These are phyloP conservation scores for Phyllosticta paracitricarpa DNA, from an alignment of 2,329 filamentous ascomycete genomes.

Conservation along the genomic window DNA sequence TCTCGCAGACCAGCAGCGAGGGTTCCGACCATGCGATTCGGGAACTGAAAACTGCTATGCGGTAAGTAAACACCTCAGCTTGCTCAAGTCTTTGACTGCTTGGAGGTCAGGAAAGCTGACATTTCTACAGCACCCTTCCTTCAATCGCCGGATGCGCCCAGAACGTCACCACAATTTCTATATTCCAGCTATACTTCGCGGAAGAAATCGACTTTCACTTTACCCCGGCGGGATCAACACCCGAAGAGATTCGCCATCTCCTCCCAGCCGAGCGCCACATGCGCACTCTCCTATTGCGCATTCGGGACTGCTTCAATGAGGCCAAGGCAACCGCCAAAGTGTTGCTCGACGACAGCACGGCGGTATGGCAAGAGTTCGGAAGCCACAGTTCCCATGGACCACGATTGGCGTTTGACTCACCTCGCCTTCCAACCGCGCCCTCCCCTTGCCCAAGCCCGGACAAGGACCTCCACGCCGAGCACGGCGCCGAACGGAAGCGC, in stretches of 20 bases:
- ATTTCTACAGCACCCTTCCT: neutral
- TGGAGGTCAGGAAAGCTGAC: neutral
- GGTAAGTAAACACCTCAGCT: neutral
- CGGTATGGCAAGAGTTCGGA: neutral
- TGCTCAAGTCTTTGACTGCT: neutral
- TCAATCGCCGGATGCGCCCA: neutral
- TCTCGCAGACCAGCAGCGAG: neutral
- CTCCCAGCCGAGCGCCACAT: neutral
- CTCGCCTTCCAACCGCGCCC: too few relatives aligned
- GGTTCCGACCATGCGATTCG: neutral
- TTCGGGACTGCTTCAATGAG: neutral
- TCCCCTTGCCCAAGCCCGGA: neutral
- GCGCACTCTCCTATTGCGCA: neutral
- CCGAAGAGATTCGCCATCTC: neutral
- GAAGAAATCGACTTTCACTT: neutral
- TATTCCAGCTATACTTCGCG: neutral
- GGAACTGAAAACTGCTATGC: neutral
- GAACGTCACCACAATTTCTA: neutral
- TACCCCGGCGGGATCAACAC: neutral
- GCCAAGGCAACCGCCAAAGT: neutral
- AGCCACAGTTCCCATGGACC: too few relatives aligned
- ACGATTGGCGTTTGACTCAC: neutral
- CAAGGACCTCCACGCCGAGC: too few relatives aligned
- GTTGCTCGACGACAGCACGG: neutral
- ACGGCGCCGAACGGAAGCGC: neutral